These are phyloP conservation scores for Fusarium foetens DNA, from an alignment of 2,329 filamentous ascomycete genomes.

Conservation along the genomic window DNA sequence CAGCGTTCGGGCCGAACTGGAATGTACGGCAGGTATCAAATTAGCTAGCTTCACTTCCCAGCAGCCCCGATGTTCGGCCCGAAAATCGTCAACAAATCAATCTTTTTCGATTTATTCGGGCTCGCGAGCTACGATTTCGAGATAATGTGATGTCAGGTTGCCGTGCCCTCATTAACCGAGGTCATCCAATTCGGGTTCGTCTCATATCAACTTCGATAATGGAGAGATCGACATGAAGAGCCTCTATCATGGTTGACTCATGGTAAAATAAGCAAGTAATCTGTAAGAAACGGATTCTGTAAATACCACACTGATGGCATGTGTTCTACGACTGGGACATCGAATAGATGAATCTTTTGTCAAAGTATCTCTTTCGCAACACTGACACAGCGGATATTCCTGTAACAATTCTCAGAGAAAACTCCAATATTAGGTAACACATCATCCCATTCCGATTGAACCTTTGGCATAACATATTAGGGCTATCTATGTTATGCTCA, in stretches of 20 bases:
- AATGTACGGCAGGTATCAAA: neutral
- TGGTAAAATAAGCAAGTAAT: no score
- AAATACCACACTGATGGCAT: rapidly evolving
- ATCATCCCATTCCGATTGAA: rapidly evolving
- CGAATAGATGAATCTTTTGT: rapidly evolving
- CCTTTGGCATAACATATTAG: rapidly evolving
- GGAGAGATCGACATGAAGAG: neutral
- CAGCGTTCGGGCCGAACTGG: neutral
- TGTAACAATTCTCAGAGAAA: neutral
- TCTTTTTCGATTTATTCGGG: rapidly evolving
- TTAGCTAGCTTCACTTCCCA: neutral
- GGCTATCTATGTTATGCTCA: rapidly evolving
- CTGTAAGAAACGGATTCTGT: no score
- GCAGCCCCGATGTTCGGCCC: neutral
- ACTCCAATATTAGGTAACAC: rapidly evolving
- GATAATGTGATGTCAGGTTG: neutral
- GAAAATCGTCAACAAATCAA: neutral
- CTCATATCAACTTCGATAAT: rapidly evolving
- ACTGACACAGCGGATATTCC: rapidly evolving
- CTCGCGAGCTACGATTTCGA: neutral
- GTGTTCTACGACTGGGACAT: rapidly evolving
- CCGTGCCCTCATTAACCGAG: neutral
- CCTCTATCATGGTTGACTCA: neutral
- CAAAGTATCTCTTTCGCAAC: neutral
- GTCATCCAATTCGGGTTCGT: neutral